phyloP scores from a whole-genome alignment of 192 early-diverging fungal genomes.

The Podila verticillata region DNA sequence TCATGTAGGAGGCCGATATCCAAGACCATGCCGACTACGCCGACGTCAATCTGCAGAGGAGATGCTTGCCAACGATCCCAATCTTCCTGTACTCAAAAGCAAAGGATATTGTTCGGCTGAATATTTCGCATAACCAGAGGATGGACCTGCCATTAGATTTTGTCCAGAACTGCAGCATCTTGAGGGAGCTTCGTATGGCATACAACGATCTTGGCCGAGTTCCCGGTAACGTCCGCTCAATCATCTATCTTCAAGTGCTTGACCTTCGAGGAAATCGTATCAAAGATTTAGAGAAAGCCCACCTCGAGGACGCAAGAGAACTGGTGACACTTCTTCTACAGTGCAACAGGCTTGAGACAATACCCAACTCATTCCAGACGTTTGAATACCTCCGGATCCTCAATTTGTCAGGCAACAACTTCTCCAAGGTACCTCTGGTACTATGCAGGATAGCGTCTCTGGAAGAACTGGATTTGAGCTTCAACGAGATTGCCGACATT shows the following conservation, averaged over 20 bases:
- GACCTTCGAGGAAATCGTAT: slow-evolving; percentile 86
- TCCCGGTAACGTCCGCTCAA: slow-evolving; percentile 72
- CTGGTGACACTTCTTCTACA: slow-evolving; percentile 72
- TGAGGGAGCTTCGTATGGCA: slow-evolving; percentile 75
- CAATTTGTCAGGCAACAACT: slow-evolving; percentile 84
- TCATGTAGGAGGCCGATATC: slow-evolving; percentile 53
- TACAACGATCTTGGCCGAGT: slow-evolving; percentile 75
- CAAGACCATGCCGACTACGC: slow-evolving; percentile 53
- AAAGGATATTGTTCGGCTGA: slow-evolving; percentile 76
- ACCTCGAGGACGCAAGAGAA: slow-evolving; percentile 67
- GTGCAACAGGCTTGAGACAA: slow-evolving; percentile 76
- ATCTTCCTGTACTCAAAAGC: slow-evolving; percentile 80
- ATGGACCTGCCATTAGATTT: slow-evolving; percentile 88
- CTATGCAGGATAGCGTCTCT: slow-evolving; percentile 70
- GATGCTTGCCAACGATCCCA: slow-evolving; percentile 82
- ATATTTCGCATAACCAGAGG: slow-evolving; percentile 83
- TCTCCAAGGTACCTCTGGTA: slow-evolving; percentile 72
- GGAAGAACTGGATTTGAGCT: slow-evolving; percentile 79
- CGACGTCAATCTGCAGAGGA: slow-evolving; percentile 75
- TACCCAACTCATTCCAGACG: slow-evolving; percentile 73
- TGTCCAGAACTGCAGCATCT: slow-evolving; percentile 73
- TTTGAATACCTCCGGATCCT: slow-evolving; percentile 69
- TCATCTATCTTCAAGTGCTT: slow-evolving; percentile 72
- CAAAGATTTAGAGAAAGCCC: slow-evolving; percentile 67
- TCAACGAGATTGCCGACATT: slow-evolving; percentile 82